Evolutionary conservation across 164 flowering plant genomes (phyloP).

Genomic region (Pachysandra terminalis): DNA sequence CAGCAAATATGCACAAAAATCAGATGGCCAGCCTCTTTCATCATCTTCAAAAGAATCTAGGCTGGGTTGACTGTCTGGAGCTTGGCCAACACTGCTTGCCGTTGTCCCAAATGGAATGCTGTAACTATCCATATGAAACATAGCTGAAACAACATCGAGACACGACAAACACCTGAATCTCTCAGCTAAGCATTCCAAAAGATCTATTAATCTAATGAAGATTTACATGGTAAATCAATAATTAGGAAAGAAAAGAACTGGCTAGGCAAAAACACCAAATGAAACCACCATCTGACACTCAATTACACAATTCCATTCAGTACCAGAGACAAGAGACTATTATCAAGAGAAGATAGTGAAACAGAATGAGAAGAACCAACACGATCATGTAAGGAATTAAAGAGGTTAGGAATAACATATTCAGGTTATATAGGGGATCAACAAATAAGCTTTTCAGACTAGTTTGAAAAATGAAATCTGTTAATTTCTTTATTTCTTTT

Average conservation of each 20-base stretch:
- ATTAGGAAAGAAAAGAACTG: no score
- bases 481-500: not conserved
- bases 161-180: not conserved
- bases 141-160: conserved; percentile 35
- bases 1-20: not conserved
- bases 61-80: conserved; percentile 30
- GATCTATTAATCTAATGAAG: not conserved
- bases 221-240: no score
- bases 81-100: conserved; percentile 64
- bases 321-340: no score
- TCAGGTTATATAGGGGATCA: not conserved
- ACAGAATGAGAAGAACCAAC: not conserved
- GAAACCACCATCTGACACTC: no score
- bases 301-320: no score
- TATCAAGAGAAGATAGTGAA: no score
- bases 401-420: not conserved
- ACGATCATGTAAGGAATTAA: not conserved
- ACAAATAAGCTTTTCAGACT: not conserved
- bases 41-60: not conserved
- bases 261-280: no score
- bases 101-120: conserved; percentile 68
- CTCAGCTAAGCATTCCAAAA: not conserved
- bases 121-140: conserved; percentile 72
- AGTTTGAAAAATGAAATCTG: not conserved
- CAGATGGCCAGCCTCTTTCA: not conserved